These are phyloP conservation scores for Glebionis coronaria DNA, from an alignment of 129 eudicot genomes.

Conservation along the genomic window DNA sequence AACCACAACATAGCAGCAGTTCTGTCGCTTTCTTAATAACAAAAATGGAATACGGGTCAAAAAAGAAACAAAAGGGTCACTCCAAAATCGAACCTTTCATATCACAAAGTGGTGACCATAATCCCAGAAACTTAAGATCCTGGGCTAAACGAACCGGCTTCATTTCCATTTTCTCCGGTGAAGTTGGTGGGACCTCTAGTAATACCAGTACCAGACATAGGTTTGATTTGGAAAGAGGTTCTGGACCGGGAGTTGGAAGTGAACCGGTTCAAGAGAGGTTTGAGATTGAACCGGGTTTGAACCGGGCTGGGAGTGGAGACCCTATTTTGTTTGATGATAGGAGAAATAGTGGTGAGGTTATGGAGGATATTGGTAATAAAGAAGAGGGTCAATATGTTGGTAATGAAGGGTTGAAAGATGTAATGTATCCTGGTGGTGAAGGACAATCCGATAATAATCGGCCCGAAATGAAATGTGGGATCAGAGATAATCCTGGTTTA, in stretches of 20 bases:
- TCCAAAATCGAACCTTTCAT: slow-evolving; percentile 77
- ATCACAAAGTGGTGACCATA: slow-evolving; percentile 57
- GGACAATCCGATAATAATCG: slow-evolving; percentile 37
- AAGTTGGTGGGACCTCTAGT: slow-evolving; percentile 52
- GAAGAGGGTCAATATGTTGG: slow-evolving; percentile 39
- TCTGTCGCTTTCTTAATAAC: too few relatives aligned
- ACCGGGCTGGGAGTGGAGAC: slow-evolving; percentile 26
- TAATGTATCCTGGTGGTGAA: slow-evolving; percentile 50
- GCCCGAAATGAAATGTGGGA: slow-evolving; percentile 58
- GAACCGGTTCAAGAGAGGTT: slow-evolving; percentile 62
- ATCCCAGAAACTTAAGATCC: slow-evolving; percentile 84
- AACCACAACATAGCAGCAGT: slow-evolving; percentile 5
- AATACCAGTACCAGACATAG: slow-evolving; percentile 12
- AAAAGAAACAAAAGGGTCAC: slow-evolving; percentile 44
- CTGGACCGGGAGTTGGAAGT: slow-evolving; percentile 51
- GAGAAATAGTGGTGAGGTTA: slow-evolving; percentile 27
- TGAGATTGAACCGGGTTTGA: slow-evolving; percentile 57
- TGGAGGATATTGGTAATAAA: slow-evolving; percentile 28
- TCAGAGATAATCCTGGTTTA: slow-evolving; percentile 81
- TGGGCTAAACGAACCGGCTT: slow-evolving; percentile 98
- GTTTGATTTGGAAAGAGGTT: slow-evolving; percentile 63
- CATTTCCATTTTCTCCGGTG: slow-evolving; percentile 73
- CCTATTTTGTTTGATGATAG: slow-evolving; percentile 30
- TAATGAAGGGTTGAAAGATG: background rate
- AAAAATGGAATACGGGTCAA: background rate